A percentile compares a stretch with the other conserved stretches of the same genome.
Evolutionary conservation across 306 rosid genomes (phyloP).

Genomic region (Boehmeria nivea): DNA sequence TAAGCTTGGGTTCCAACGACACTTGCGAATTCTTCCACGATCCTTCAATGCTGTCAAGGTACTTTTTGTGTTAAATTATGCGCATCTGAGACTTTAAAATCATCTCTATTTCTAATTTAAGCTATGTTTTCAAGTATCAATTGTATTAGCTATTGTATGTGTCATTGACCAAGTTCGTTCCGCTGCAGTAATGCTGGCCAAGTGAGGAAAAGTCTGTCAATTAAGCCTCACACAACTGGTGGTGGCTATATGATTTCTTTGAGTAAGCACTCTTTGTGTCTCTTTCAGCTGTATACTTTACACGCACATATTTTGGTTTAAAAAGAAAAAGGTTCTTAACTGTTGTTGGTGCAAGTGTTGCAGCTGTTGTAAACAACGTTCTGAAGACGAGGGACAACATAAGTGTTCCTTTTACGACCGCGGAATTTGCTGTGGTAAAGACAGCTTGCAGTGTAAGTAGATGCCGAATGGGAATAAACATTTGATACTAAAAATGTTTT

Average conservation of each 20-base stretch:
- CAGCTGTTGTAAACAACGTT: constrained; percentile 69
- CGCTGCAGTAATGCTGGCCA: constrained; percentile 87
- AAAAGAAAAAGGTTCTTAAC: too few relatives aligned
- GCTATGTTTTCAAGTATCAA: neutral
- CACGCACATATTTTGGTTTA: too few relatives aligned
- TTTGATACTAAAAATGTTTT: too few relatives aligned
- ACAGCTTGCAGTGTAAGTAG: constrained; percentile 88
- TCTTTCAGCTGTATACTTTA: too few relatives aligned
- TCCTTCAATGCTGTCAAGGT: constrained; percentile 87
- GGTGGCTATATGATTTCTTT: constrained; percentile 72
- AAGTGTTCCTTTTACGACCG: constrained; percentile 67
- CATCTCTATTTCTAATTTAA: neutral
- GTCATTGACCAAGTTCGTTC: constrained; percentile 18
- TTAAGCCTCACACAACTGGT: constrained; percentile 60
- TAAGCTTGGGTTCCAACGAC: constrained; percentile 69
- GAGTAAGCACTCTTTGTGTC: constrained; percentile 45
- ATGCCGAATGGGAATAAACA: neutral
- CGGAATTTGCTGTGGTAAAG: constrained; percentile 83
- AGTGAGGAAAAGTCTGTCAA: constrained; percentile 81
- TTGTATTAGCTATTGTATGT: constrained; percentile 5
- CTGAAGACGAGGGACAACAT: constrained; percentile 53
- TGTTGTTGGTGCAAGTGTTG: constrained; percentile 5
- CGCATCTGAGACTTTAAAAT: too few relatives aligned
- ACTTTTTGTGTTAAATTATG: constrained; percentile 2
- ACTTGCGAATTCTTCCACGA: constrained; percentile 94